A percentile compares a stretch with the other conserved stretches of the same genome.
Conservation (phyloP, 2,329 filamentous ascomycete species). For the Teratosphaeria viscida region DNA sequence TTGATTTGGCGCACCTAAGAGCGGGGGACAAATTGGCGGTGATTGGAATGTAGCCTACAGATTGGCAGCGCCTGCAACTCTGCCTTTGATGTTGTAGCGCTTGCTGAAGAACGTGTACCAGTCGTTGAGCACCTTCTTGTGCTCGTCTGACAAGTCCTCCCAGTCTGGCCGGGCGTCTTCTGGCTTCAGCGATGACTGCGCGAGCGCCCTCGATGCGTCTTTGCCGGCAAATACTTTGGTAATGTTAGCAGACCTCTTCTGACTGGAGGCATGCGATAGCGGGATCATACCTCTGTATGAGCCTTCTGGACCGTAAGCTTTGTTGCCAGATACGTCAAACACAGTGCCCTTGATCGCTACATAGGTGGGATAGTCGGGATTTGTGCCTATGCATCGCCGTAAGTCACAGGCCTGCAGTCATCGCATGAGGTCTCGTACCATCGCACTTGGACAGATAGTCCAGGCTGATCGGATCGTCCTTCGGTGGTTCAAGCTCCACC, state of each 20-base stretch:
- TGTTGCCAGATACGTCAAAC: conserved; percentile 88
- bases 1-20: background rate
- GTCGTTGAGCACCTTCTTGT: conserved; percentile 75
- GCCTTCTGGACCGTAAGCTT: conserved; percentile 70
- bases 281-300: conserved; percentile 62
- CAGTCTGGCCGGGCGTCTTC: conserved; percentile 78
- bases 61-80: conserved; percentile 27
- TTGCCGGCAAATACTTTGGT: conserved; percentile 85
- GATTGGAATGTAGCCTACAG: conserved; percentile 2
- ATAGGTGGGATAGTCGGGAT: conserved; percentile 50
- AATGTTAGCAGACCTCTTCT: background rate
- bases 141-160: conserved; percentile 71
- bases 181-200: conserved; percentile 70
- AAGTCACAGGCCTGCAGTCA: background rate
- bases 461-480: conserved; percentile 71
- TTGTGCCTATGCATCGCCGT: conserved; percentile 41
- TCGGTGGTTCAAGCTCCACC: conserved; percentile 70
- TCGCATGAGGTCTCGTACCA: conserved; percentile 47
- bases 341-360: conserved; percentile 70
- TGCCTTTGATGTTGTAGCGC: conserved; percentile 81
- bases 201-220: conserved; percentile 87
- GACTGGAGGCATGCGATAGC: background rate
- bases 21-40: background rate
- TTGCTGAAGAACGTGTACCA: conserved; percentile 97
- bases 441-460: conserved; percentile 73